These are phyloP conservation scores for Picea engelmannii DNA, from an alignment of 83 land plant species.

Conservation along the genomic window DNA sequence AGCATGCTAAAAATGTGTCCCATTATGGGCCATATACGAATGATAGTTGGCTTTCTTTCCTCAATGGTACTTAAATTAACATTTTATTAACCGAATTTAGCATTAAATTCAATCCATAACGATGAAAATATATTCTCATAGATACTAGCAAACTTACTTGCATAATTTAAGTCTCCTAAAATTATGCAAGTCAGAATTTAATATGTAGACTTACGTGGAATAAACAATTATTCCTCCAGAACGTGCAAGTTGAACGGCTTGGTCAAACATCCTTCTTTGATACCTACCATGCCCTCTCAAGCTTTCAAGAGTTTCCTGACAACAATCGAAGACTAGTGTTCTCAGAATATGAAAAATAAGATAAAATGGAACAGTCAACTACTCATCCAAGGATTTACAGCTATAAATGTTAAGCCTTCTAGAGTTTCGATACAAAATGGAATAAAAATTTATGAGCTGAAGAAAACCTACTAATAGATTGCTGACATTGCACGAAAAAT, in stretches of 20 bases:
- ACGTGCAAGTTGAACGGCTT: conserved; percentile 93
- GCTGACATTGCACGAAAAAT: background rate
- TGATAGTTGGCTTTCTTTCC: too few relatives aligned
- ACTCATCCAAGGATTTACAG: background rate
- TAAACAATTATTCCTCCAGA: conserved; percentile 91
- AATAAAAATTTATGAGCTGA: background rate
- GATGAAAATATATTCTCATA: too few relatives aligned
- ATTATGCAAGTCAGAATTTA: background rate
- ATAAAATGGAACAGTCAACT: background rate
- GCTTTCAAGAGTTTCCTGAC: conserved; percentile 78
- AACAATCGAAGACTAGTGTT: background rate
- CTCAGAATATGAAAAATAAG: background rate
- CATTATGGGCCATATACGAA: too few relatives aligned
- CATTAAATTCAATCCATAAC: too few relatives aligned
- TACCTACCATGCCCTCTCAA: conserved; percentile 75
- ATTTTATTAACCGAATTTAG: too few relatives aligned
- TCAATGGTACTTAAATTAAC: too few relatives aligned
- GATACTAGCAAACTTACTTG: too few relatives aligned
- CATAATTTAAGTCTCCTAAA: background rate
- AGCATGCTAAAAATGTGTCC: too few relatives aligned
- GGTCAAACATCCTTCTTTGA: conserved; percentile 89
- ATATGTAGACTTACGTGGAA: conserved; percentile 75
- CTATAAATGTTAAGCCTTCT: background rate
- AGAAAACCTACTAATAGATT: background rate
- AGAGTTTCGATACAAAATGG: background rate